Percentiles rank a stretch among this genome's conserved stretches.
Evolutionary conservation across 2,329 filamentous ascomycete species (phyloP).

Genomic region (Penicillium frequentans): DNA sequence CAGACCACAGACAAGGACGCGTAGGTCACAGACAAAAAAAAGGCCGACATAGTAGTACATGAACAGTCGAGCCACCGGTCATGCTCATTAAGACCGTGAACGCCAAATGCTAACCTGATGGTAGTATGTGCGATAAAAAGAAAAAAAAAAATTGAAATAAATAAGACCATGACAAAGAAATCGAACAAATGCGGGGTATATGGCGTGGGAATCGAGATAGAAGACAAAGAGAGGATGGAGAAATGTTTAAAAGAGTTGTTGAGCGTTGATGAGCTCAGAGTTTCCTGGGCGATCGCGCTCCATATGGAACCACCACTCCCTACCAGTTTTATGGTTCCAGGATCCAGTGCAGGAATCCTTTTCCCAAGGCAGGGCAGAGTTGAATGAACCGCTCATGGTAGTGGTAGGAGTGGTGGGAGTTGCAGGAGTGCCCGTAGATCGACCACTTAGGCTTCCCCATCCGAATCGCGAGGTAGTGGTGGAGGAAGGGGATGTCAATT

Average conservation of each 20-base stretch:
- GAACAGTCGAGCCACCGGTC: conserved; percentile 1
- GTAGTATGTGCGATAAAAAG: conserved; percentile 4
- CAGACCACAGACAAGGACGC: background rate
- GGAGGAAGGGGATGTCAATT: conserved; percentile 33
- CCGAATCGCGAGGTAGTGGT: conserved; percentile 33
- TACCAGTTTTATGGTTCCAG: conserved; percentile 44
- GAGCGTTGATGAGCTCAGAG: conserved; percentile 32
- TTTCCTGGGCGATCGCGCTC: conserved; percentile 41
- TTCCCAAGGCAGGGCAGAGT: conserved; percentile 36
- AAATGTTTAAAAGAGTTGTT: conserved; percentile 35
- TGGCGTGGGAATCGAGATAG: conserved; percentile 13
- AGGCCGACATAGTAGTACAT: conserved; percentile 1
- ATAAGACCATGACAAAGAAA: conserved; percentile 13
- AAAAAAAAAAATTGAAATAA: conserved; percentile 1
- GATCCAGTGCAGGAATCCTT: conserved; percentile 46
- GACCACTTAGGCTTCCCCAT: conserved; percentile 36
- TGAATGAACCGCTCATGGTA: conserved; percentile 29
- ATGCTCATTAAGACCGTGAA: conserved; percentile 13
- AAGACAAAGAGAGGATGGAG: background rate
- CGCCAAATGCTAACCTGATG: conserved; percentile 1
- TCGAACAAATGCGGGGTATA: conserved; percentile 25
- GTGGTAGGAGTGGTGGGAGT: conserved; percentile 35
- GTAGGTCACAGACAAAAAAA: background rate
- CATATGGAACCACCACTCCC: conserved; percentile 48
- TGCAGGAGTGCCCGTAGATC: conserved; percentile 31